These are phyloP conservation scores for Gastrolobium villosum DNA, from an alignment of 306 rosid genomes.

Conservation along the genomic window DNA sequence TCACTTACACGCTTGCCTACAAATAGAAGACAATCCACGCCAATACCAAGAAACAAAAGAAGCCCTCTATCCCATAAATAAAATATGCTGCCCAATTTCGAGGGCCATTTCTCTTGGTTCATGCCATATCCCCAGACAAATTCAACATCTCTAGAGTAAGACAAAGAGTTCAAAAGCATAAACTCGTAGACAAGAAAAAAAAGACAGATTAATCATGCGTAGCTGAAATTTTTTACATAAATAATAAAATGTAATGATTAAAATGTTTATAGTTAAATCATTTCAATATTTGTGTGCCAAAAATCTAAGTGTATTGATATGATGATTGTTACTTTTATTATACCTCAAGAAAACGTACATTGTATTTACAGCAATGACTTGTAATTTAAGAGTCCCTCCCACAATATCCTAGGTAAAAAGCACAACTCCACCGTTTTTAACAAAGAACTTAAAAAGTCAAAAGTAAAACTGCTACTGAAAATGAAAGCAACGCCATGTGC, in stretches of 20 bases:
- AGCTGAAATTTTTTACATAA: neutral
- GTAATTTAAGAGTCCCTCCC: neutral
- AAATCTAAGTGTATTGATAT: too few relatives aligned
- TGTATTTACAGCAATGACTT: slow-evolving; percentile 6
- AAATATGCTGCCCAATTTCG: slow-evolving; percentile 51
- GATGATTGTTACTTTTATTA: too few relatives aligned
- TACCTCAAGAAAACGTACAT: too few relatives aligned
- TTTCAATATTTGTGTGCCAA: too few relatives aligned
- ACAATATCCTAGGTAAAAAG: neutral
- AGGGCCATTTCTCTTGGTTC: slow-evolving; percentile 43
- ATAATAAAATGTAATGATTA: too few relatives aligned
- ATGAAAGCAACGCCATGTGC: slow-evolving; percentile 42
- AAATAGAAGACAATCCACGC: slow-evolving; percentile 41
- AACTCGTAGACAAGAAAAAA: neutral
- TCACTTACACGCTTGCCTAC: slow-evolving; percentile 1
- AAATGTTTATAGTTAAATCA: neutral
- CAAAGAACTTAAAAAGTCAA: slow-evolving; percentile 40
- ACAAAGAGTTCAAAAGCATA: neutral
- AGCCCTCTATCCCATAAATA: slow-evolving; percentile 46
- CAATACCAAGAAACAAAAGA: slow-evolving; percentile 47
- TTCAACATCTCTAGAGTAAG: slow-evolving; percentile 43
- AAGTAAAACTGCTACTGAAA: slow-evolving; percentile 20
- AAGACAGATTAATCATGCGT: neutral
- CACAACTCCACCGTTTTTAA: neutral
- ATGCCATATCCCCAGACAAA: slow-evolving; percentile 49